Evolutionary conservation across 2,329 filamentous ascomycete genomes (phyloP).

Genomic region (Aspergillus novofumigatus): DNA sequence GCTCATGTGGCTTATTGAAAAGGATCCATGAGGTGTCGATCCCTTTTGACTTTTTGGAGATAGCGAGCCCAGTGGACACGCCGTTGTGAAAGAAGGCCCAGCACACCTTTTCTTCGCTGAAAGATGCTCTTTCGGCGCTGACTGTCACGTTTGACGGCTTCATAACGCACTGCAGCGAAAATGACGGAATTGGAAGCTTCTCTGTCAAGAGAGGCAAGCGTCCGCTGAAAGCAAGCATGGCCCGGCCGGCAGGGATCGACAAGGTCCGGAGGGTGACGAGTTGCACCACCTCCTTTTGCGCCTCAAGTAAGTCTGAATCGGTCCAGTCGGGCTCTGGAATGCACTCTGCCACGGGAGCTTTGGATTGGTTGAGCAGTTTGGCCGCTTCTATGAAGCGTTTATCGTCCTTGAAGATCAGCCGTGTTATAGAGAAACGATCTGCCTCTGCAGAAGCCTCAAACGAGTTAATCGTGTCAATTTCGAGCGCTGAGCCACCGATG

Average conservation of each 20-base stretch:
- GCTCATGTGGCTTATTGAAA: slow-evolving; percentile 90
- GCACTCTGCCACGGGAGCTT: slow-evolving; percentile 73
- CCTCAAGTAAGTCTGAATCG: slow-evolving; percentile 83
- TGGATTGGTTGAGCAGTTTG: slow-evolving; percentile 78
- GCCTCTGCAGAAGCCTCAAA: slow-evolving; percentile 78
- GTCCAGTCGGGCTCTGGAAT: slow-evolving; percentile 71
- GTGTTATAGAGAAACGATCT: slow-evolving; percentile 77
- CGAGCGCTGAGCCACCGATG: slow-evolving; percentile 58
- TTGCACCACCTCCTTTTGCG: slow-evolving; percentile 85
- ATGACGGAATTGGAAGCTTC: slow-evolving; percentile 82
- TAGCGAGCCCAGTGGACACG: slow-evolving; percentile 85
- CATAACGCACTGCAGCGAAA: slow-evolving; percentile 87
- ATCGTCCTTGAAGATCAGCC: slow-evolving; percentile 86
- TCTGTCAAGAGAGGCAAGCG: slow-evolving; percentile 87
- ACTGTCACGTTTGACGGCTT: slow-evolving; percentile 89
- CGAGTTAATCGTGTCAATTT: slow-evolving; percentile 50
- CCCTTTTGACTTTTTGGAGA: slow-evolving; percentile 82
- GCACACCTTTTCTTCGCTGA: slow-evolving; percentile 93
- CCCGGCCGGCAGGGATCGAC: slow-evolving; percentile 81
- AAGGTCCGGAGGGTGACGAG: slow-evolving; percentile 82
- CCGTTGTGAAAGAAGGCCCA: slow-evolving; percentile 99
- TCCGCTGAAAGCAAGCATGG: slow-evolving; percentile 81
- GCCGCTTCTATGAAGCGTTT: slow-evolving; percentile 83
- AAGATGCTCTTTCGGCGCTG: slow-evolving; percentile 80
- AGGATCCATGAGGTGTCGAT: slow-evolving; percentile 99